phyloP scores from a whole-genome alignment of 129 eudicot species.

The Tagetes patula region DNA sequence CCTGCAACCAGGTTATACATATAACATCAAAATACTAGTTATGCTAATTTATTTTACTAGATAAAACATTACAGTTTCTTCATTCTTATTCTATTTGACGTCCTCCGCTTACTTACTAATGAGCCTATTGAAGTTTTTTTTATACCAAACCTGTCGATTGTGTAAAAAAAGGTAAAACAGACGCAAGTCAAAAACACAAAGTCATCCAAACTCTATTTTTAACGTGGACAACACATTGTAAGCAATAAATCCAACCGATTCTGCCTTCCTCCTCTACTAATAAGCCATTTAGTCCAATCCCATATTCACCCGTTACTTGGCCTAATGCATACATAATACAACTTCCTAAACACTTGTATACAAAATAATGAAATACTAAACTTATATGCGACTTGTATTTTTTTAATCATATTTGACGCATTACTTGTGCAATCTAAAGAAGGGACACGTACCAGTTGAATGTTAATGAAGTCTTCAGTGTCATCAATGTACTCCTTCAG shows the following conservation, averaged over 20 bases:
- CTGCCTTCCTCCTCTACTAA: not conserved
- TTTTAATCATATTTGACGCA: not conserved
- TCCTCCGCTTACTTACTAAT: not conserved
- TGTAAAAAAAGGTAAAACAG: not conserved
- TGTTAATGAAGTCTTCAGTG: conserved; percentile 95
- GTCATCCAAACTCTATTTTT: not conserved
- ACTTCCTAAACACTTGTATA: not conserved
- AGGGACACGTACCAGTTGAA: conserved; percentile 73
- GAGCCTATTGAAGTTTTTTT: not conserved
- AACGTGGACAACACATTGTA: not conserved
- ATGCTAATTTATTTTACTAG: not conserved
- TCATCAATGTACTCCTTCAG: conserved; percentile 97
- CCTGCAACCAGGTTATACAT: conserved; percentile 47
- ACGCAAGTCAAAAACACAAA: not conserved
- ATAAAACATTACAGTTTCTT: not conserved
- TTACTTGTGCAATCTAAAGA: not conserved
- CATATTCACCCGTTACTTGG: not conserved
- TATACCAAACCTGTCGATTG: not conserved
- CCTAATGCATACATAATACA: not conserved
- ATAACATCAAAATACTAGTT: not conserved
- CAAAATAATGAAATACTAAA: not conserved
- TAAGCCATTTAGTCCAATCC: not conserved
- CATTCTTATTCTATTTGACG: not conserved
- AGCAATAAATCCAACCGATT: not conserved
- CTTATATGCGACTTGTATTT: too few relatives aligned